Percentiles rank a stretch among this genome's conserved stretches.
Evolutionary conservation across 345 rosid species (phyloP).

Genomic region (Psidium guajava): DNA sequence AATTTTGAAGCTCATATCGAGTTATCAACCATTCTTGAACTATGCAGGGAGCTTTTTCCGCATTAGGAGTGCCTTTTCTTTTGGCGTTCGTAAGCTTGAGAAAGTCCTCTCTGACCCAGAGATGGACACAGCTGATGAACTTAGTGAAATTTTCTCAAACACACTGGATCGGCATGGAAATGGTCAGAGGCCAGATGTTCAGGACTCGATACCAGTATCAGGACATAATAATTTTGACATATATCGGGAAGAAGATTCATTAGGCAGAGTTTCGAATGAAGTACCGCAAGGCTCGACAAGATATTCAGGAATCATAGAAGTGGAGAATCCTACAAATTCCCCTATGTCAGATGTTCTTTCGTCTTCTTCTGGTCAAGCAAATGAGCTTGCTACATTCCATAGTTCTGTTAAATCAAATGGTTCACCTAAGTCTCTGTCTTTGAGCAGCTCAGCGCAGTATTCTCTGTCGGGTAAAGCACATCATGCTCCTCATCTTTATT

Average conservation of each 20-base stretch:
- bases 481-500: constrained; percentile 34
- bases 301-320: constrained; percentile 9
- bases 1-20: too few relatives aligned
- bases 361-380: constrained; percentile 38
- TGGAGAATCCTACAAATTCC: background rate
- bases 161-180: constrained; percentile 69
- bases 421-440: constrained; percentile 14
- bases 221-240: constrained; percentile 19
- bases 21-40: background rate
- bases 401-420: constrained; percentile 19
- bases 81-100: constrained; percentile 85
- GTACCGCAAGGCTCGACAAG: background rate
- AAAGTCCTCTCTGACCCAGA: constrained; percentile 42
- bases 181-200: constrained; percentile 79
- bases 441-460: constrained; percentile 11
- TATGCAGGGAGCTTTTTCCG: constrained; percentile 66
- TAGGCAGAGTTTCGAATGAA: constrained; percentile 10
- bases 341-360: constrained; percentile 30
- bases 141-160: constrained; percentile 60
- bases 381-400: constrained; percentile 40
- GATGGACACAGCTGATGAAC: constrained; percentile 41
- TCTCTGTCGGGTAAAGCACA: constrained; percentile 15
- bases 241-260: constrained; percentile 7
- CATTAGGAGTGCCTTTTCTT: constrained; percentile 79
- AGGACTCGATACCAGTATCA: constrained; percentile 30